Evolutionary conservation across 352 stramenopile genomes (phyloP), one percentile per base, ranked within the genome.

Genomic region (Blastocystis hominis): DNA sequence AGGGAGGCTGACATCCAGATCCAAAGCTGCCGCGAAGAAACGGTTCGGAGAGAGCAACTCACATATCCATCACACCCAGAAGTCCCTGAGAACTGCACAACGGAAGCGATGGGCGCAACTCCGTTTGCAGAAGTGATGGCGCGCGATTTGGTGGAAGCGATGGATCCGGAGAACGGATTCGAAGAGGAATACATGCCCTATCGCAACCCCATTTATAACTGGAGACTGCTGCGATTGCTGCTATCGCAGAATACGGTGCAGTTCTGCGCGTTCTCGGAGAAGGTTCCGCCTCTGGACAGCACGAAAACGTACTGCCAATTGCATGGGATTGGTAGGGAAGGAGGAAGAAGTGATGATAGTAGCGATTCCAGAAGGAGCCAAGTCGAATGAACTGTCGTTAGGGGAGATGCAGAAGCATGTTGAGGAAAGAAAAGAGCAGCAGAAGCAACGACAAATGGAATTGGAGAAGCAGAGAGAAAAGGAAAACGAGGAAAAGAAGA

Each of bases 181-280:
- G 70, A 80, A 30, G 70, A 80, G 44, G 70, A 80, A 56, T 80
- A 66, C 30, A 61, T 59, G 50, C 70, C 70, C 20, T 80, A 80
- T 40, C 70, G 62, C 55, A 44, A 63, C 30, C 13, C 70, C 20
- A n/a, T 80, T 38, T 80, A 64, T n/a, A 80, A 46, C 40, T 80
- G 70, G 70, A 54, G 44, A 13, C 30, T 80, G n/a, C 42, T 80
- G 46, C 70, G 70, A 54, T 56, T 80, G 42, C 50, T 80, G 30
- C 44, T 80, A 24, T 64, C 30, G 30, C 70, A 80, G 46, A 61
- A 80, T n/a, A 80, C 70, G 36, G 70, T 36, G 36, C 13, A 64
- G 36, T 80, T 64, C n/a, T 80, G 70, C 42, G 9, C 24, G 3
- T 42, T 63, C 7, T 47, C 50, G 6, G 55, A 64, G 7, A 63